A percentile compares a stretch with the other conserved stretches of the same genome.
Evolutionary conservation across 768 basidiomycete genomes (phyloP).

Genomic region (Panaeolus papilionaceus): DNA sequence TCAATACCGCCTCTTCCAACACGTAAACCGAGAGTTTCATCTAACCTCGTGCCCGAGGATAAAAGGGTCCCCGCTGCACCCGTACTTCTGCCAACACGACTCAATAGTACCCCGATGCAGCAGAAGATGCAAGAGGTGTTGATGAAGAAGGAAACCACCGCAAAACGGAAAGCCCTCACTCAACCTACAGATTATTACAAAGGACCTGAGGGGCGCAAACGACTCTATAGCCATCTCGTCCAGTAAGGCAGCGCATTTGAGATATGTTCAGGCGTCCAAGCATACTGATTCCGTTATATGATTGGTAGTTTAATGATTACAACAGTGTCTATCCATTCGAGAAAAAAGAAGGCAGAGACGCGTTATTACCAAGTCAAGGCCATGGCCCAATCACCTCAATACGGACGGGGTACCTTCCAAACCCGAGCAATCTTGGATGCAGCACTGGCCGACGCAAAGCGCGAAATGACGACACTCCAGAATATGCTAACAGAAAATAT

Average conservation of each 20-base stretch:
- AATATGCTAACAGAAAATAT: constrained; percentile 31
- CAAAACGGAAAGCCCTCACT: not conserved
- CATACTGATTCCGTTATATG: not conserved
- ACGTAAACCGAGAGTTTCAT: not conserved
- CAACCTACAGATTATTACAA: not conserved
- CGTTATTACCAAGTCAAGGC: constrained; percentile 22
- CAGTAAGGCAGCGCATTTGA: not conserved
- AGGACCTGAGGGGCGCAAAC: not conserved
- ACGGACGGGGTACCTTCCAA: constrained; percentile 32
- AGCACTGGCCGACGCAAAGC: constrained; percentile 25
- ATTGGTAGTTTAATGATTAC: not conserved
- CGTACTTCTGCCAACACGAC: not conserved
- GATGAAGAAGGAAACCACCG: not conserved
- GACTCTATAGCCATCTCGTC: not conserved
- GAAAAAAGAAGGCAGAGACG: not conserved
- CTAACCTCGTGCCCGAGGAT: not conserved
- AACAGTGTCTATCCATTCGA: not conserved
- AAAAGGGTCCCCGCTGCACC: not conserved
- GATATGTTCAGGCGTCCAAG: not conserved
- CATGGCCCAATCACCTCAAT: constrained; percentile 19
- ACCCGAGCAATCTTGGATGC: constrained; percentile 36
- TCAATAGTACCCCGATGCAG: not conserved
- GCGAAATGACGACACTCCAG: constrained; percentile 26
- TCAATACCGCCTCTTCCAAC: not conserved
- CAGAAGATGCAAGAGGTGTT: not conserved